Evolutionary conservation across 1,284 basidiomycete genomes (phyloP).

Genomic region (Trametes sp.): DNA sequence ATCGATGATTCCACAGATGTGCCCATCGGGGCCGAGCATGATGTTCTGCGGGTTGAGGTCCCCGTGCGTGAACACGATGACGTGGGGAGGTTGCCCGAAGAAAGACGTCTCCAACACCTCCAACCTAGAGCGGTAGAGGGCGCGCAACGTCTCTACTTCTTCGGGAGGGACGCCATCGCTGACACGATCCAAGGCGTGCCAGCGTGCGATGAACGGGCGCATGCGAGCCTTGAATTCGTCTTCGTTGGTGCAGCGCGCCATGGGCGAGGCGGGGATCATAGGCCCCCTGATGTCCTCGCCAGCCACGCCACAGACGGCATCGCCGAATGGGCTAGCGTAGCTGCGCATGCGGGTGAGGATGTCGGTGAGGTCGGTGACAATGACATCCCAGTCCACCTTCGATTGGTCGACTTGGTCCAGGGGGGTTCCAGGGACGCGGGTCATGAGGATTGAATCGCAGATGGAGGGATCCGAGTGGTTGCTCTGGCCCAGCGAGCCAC

Average conservation of each 20-base stretch:
- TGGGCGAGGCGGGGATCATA: constrained; percentile 9
- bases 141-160: too few relatives aligned
- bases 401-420: constrained; percentile 4
- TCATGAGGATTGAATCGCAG: constrained; percentile 29
- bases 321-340: constrained; percentile 21
- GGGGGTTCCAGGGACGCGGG: constrained; percentile 12
- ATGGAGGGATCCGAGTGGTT: background rate
- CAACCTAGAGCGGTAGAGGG: background rate
- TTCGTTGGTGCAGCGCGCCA: constrained; percentile 10
- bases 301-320: constrained; percentile 23
- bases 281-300: constrained; percentile 14
- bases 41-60: constrained; percentile 14
- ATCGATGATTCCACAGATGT: constrained; percentile 18
- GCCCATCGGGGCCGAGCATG: constrained; percentile 15
- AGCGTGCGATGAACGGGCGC: background rate
- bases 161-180: too few relatives aligned
- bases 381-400: constrained; percentile 14
- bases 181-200: background rate
- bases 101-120: background rate
- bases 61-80: constrained; percentile 11
- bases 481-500: constrained; percentile 5
- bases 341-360: constrained; percentile 21
- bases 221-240: constrained; percentile 18
- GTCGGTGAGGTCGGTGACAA: constrained; percentile 13
- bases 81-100: constrained; percentile 15